Conservation (phyloP, 192 early-diverging fungal genomes). For the Mortierella hygrophila region DNA sequence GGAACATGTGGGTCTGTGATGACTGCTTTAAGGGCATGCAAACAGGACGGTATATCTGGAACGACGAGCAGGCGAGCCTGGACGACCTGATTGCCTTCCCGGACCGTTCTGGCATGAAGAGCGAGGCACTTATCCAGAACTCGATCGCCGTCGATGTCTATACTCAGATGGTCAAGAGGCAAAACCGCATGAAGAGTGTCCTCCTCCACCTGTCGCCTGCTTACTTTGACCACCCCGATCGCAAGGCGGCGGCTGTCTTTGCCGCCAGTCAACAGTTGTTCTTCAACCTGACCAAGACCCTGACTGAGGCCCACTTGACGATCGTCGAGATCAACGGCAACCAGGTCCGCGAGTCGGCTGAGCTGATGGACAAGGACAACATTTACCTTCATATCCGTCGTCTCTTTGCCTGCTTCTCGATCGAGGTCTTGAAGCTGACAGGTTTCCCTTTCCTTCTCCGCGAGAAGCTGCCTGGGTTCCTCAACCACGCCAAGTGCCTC, state of each 20-base stretch:
- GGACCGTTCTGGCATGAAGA: conserved; percentile 35
- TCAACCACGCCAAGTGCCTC: conserved; percentile 26
- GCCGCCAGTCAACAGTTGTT: conserved; percentile 34
- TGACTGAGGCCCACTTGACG: conserved; percentile 41
- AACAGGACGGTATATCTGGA: conserved; percentile 22
- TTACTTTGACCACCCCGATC: conserved; percentile 38
- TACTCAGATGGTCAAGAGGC: conserved; percentile 24
- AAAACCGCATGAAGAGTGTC: conserved; percentile 26
- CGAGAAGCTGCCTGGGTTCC: conserved; percentile 32
- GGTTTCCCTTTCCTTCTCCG: conserved; percentile 40
- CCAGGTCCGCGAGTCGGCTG: conserved; percentile 30
- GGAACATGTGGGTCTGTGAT: conserved; percentile 39
- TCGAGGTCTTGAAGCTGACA: conserved; percentile 41
- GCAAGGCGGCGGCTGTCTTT: conserved; percentile 22
- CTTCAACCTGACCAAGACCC: conserved; percentile 16
- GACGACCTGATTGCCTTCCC: conserved; percentile 41
- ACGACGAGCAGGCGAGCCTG: conserved; percentile 41
- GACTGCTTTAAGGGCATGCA: conserved; percentile 30
- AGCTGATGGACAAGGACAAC: conserved; percentile 51
- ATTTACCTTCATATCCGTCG: conserved; percentile 48
- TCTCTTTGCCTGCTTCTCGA: conserved; percentile 35
- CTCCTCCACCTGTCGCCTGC: conserved; percentile 22
- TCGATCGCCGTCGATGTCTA: conserved; percentile 33
- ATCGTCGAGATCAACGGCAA: conserved; percentile 49
- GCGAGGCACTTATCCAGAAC: conserved; percentile 37